Base-by-base conservation (phyloP, 2,329 filamentous ascomycete genomes). In the Claviceps sorghi region DNA sequence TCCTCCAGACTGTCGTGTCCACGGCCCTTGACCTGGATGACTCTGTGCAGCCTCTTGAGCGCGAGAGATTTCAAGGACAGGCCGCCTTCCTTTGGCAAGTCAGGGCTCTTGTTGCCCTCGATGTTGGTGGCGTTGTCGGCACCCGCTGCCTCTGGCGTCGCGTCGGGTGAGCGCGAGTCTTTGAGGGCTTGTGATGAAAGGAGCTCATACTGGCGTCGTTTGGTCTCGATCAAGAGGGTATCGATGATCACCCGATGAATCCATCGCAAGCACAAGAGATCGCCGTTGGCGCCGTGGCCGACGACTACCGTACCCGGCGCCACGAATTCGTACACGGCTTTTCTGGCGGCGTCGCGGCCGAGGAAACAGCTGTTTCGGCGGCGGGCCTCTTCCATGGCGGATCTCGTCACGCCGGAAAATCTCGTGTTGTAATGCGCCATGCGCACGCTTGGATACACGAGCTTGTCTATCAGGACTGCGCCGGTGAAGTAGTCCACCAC, bases 401-500 rank as follows among this genome's bases (percentile, higher is more conserved):
- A 54, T 30, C 60, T 59, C 0, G 67, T 69, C 2, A 80, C 69
- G 1, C 77, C 77, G 0, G 76, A 77, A 54, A 62, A 77, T 3
- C 61, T 64, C 0, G 73, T 78, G 58, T 77, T 75, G 58, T 70
- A 70, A 57, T 79, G 71, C 5, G 58, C 50, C 67, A 80, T 73
- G 9, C 58, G 58, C 0, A 71, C 66, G 11, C 66, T 60, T 0
- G 77, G 77, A 47, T 62, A 70, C 3, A 80, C 75, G 1, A 80
- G 65, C 6, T 62, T 67, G 59, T 80, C 72, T 32, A 80, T 59
- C 1, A 80, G 68, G 11, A 73, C 58, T 15, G 69, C 58, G 3
- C 69, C 66, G 0, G 71, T 69, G 58, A 78, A 76, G 58, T 74
- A 76, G 58, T 79, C 76, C 29, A 80, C 58, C 2, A 71, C 59